phyloP scores from a whole-genome alignment of 495 filamentous ascomycete species.

The Friedmanniomyces endolithicus region DNA sequence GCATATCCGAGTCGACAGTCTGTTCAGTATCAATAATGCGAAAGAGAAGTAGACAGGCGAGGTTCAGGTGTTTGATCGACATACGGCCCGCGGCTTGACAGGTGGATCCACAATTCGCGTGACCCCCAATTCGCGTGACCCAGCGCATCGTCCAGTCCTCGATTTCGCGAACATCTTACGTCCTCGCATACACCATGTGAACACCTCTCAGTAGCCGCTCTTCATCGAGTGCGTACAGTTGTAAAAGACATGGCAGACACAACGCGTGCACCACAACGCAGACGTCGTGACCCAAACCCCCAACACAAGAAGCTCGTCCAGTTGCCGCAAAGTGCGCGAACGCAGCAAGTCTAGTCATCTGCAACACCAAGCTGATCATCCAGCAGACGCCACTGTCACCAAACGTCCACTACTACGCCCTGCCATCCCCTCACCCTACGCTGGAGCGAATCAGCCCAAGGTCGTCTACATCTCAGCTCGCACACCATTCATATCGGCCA shows the following conservation, averaged over 20 bases:
- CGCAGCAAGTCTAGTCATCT: background rate
- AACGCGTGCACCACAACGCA: background rate
- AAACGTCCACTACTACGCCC: slow-evolving; percentile 66
- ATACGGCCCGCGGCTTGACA: background rate
- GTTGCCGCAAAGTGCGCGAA: background rate
- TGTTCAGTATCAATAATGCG: background rate
- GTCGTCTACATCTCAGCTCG: slow-evolving; percentile 65
- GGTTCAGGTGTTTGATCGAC: background rate
- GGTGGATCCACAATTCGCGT: background rate
- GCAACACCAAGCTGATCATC: background rate
- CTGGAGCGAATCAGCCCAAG: slow-evolving; percentile 41
- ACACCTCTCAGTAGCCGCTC: background rate
- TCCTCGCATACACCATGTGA: too few species aligned
- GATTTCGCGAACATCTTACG: too few species aligned
- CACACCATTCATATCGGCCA: slow-evolving; percentile 67
- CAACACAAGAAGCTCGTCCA: background rate
- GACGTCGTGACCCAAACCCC: background rate
- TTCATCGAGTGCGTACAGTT: too few species aligned
- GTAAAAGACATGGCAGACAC: background rate
- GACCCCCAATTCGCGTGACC: slow-evolving; percentile 2
- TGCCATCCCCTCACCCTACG: slow-evolving; percentile 45
- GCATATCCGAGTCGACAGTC: slow-evolving; percentile 21
- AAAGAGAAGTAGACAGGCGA: background rate
- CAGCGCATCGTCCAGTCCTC: too few species aligned
- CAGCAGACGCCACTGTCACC: slow-evolving; percentile 36